These are phyloP conservation scores for Salix koriyanagi DNA, from an alignment of 345 rosid genomes.

Conservation along the genomic window DNA sequence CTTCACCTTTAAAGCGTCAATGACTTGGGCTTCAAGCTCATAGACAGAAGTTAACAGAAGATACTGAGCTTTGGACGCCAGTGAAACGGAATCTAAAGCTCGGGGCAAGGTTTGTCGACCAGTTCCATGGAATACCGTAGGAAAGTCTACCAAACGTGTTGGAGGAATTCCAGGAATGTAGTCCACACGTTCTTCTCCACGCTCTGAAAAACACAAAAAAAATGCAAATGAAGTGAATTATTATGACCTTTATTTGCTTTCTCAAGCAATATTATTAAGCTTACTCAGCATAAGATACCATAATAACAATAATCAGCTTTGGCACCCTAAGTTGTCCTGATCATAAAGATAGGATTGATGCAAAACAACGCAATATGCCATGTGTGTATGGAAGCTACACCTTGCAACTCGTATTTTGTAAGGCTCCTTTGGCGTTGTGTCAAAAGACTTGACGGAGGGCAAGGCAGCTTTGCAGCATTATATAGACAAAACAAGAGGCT, in stretches of 20 bases:
- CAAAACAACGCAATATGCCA: not conserved
- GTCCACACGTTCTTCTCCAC: constrained; percentile 34
- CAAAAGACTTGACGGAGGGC: not conserved
- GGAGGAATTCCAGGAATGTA: constrained; percentile 34
- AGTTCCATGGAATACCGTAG: constrained; percentile 3
- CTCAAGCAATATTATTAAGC: not conserved
- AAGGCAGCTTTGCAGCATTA: no score
- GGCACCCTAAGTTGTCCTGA: not conserved
- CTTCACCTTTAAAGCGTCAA: constrained; percentile 18
- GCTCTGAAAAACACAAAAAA: not conserved
- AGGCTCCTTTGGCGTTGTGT: not conserved
- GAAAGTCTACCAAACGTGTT: constrained; percentile 27
- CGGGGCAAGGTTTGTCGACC: not conserved
- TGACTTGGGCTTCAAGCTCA: constrained; percentile 22
- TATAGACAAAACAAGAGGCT: no score
- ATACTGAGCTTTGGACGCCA: constrained; percentile 26
- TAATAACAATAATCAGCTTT: not conserved
- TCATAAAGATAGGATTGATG: no score
- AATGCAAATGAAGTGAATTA: no score
- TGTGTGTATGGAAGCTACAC: not conserved
- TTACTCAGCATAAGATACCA: not conserved
- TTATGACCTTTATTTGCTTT: not conserved
- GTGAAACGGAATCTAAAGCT: constrained; percentile 7
- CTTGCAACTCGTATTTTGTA: not conserved
- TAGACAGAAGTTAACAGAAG: constrained; percentile 29